phyloP scores from a whole-genome alignment of 2,329 filamentous ascomycete genomes.

The Beauveria sp. region DNA sequence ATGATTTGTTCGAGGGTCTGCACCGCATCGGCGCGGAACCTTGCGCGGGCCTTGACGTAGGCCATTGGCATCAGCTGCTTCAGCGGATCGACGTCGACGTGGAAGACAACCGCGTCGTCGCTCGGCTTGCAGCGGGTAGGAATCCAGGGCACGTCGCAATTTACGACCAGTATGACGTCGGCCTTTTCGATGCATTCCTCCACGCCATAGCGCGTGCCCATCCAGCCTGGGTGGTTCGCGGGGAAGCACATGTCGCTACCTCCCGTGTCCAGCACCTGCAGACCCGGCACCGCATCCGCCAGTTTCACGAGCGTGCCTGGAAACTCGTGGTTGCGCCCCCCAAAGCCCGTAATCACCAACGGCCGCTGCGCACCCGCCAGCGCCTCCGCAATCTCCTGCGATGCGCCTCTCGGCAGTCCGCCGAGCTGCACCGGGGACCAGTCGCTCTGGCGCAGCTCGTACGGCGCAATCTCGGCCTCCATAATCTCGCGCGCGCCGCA shows the following conservation, averaged over 20 bases:
- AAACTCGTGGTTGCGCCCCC: slow-evolving; percentile 58
- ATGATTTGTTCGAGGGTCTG: slow-evolving; percentile 63
- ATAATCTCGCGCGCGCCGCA: slow-evolving; percentile 73
- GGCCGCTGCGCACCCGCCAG: slow-evolving; percentile 58
- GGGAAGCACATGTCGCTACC: slow-evolving; percentile 80
- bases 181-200: slow-evolving; percentile 68
- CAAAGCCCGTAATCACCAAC: slow-evolving; percentile 63
- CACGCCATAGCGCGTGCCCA: slow-evolving; percentile 66
- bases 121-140: slow-evolving; percentile 60
- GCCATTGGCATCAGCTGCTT: slow-evolving; percentile 69
- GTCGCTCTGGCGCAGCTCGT: slow-evolving; percentile 56
- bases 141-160: slow-evolving; percentile 93
- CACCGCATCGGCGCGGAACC: slow-evolving; percentile 60
- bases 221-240: slow-evolving; percentile 57
- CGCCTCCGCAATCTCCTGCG: slow-evolving; percentile 53
- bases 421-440: slow-evolving; percentile 67
- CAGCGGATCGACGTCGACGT: slow-evolving; percentile 58
- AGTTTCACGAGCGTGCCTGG: slow-evolving; percentile 57
- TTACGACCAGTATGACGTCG: slow-evolving; percentile 76
- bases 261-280: slow-evolving; percentile 68
- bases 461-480: slow-evolving; percentile 75
- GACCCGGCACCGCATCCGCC: slow-evolving; percentile 57
- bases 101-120: slow-evolving; percentile 48
- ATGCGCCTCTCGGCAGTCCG: slow-evolving; percentile 44
- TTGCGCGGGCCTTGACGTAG: slow-evolving; percentile 58